Base-by-base conservation (phyloP, 306 rosid species). In the Trifolium pratense region DNA sequence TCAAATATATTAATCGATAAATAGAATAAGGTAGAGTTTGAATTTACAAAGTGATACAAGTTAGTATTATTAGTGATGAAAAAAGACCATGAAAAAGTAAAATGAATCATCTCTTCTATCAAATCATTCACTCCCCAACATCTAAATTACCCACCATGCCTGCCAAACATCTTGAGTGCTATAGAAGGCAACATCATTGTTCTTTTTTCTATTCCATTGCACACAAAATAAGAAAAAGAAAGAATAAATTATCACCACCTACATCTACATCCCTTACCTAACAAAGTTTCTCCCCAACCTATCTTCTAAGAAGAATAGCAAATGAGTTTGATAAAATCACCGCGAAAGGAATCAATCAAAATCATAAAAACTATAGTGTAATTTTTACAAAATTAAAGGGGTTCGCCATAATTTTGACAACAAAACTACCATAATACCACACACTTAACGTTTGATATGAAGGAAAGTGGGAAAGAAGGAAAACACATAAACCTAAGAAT, bases 141-240 rank as follows among this genome's bases (percentile, higher is more conserved):
- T 37, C 71, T 29, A 55, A 51, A 40, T 60, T 71, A 65, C 63
- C 79, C 51, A 69, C 59, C 75, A 21, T 32, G 59, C 71, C 32
- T 32, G 59, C 74, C 71, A 69, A 82, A 74, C 78, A 69, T 17
- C 16, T 70, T 74, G 78, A 78, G 83, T 68, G 79, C 69, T n/a
- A 36, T 43, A 32, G 70, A 68, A 77, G 82, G 79, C 77, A 82
- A 68, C 71, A 78, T 82, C 51, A 78, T 73, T 75, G 43, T 40
- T 52, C 62, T 66, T 77, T 71, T 58, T 52, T 48, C 56, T 29
- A 18, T 51, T 49, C n/a, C 23, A 42, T 66, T 67, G 11, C 70
- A 31, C 31, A 26, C 71, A 72, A 9, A 49, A 18, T 18, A 34
- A 40, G 29, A 52, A 39, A 56, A 71, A 46, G 46, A 77, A 36